Evolutionary conservation across 2,329 filamentous ascomycete species (phyloP), one percentile per base, ranked within the genome.

Genomic region (Sclerotiophoma versabilis): DNA sequence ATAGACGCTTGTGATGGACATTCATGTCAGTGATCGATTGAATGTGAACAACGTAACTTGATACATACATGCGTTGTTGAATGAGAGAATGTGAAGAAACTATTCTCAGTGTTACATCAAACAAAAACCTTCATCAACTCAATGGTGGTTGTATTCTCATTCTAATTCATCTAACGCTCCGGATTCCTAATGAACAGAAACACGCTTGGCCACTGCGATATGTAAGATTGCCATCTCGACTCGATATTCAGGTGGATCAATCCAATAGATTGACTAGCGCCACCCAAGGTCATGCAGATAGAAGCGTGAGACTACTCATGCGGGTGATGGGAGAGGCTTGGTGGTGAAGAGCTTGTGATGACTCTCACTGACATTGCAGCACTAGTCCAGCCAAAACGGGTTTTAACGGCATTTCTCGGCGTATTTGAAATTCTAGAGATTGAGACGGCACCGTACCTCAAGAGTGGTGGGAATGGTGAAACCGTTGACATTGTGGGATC

Each of bases 351-450:
- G n/a, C 9, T 27, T 17, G 11, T 15, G 27, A 41, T 46, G 34
- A 34, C 39, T 14, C 15, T 22, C 27, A 33, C 30, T 36, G 23
- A 27, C 20, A 34, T n/a, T 14, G 22, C 42, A 34, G 30, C 26
- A 26, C 27, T 33, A 14, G 26, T 20, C 14, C 19, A 44, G 50
- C 38, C 39, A 34, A 14, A 9, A 25, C 15, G 38, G 2, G 23
- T 41, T 34, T 23, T 4, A 17, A 49, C 39, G 51, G 39, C 27
- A 49, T 33, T 22, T 36, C 45, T 49, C 45, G 51, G 45, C 26
- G 33, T 23, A 4, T 14, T 22, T 27, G 11, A 10, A 11, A 43
- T 42, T 19, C n/a, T 19, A 25, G n/a, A 12, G 50, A 44, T 44
- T 27, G 45, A 34, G 27, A 14, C 34, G n/a, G n/a, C n/a, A n/a